A percentile compares a stretch with the other conserved stretches of the same genome.
Evolutionary conservation across 2,329 filamentous ascomycete genomes (phyloP).

Genomic region (Capronia coronata): DNA sequence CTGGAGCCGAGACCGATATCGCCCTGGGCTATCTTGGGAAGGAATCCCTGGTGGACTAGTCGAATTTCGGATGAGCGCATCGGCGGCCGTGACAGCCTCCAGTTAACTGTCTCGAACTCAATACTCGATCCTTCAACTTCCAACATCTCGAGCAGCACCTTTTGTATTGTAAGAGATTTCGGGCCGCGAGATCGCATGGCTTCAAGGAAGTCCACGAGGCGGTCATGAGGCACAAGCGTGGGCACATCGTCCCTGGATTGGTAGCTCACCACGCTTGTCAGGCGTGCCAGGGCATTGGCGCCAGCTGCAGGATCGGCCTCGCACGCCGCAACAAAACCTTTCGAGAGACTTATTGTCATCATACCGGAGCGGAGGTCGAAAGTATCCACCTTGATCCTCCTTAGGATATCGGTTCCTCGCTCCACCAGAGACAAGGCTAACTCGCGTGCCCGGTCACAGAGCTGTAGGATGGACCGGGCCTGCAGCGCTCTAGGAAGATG

Average conservation of each 20-base stretch:
- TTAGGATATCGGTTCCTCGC: conserved; percentile 8
- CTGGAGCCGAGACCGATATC: not conserved
- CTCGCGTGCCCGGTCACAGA: conserved; percentile 10
- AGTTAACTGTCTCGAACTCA: not conserved
- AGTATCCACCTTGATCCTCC: conserved; percentile 3
- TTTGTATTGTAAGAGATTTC: conserved; percentile 10
- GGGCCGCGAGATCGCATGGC: not conserved
- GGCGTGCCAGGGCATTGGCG: conserved; percentile 17
- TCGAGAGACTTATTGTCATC: conserved; percentile 12
- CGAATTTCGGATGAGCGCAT: conserved; percentile 15
- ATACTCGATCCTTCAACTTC: not conserved
- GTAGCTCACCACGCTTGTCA: conserved; percentile 19
- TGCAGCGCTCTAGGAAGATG: conserved; percentile 64
- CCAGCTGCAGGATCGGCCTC: conserved; percentile 11
- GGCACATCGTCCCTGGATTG: conserved; percentile 14
- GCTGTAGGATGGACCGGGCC: conserved; percentile 12
- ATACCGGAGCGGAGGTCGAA: conserved; percentile 21
- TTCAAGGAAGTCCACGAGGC: conserved; percentile 14
- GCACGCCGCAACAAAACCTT: conserved; percentile 6
- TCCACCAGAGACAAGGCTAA: conserved; percentile 3
- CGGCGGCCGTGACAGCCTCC: conserved; percentile 20
- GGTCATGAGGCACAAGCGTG: conserved; percentile 14
- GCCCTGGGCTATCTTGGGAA: too few species aligned
- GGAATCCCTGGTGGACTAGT: conserved; percentile 7
- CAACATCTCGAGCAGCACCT: conserved; percentile 10